A percentile compares a stretch with the other conserved stretches of the same genome.
Conservation (phyloP, 495 filamentous ascomycete genomes). For the Annulohypoxylon maeteangense region DNA sequence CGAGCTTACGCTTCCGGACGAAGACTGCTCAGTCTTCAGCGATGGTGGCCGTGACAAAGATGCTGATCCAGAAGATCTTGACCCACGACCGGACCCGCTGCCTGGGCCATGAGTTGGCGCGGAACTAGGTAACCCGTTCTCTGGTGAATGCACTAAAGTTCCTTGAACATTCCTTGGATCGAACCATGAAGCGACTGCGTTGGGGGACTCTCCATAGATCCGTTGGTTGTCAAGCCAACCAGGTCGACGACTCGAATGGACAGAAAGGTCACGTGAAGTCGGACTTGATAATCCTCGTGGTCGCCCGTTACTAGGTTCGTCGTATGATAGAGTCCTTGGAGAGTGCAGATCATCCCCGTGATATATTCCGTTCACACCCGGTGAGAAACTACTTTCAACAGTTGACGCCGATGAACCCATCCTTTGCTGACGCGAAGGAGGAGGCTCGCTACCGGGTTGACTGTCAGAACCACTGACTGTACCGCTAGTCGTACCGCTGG, state of each 20-base stretch:
- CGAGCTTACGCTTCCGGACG: slow-evolving; percentile 50
- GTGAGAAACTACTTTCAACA: slow-evolving; percentile 49
- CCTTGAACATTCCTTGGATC: slow-evolving; percentile 40
- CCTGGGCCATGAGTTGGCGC: slow-evolving; percentile 7
- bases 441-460: slow-evolving; percentile 57
- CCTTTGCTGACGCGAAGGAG: slow-evolving; percentile 53
- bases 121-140: slow-evolving; percentile 27
- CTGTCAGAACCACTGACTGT: slow-evolving; percentile 55
- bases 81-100: slow-evolving; percentile 30
- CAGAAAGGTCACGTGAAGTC: slow-evolving; percentile 38
- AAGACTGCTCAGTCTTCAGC: slow-evolving; percentile 55
- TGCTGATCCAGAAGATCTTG: slow-evolving; percentile 40
- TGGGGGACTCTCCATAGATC: slow-evolving; percentile 26
- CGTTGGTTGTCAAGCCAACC: slow-evolving; percentile 38
- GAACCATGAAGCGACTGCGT: slow-evolving; percentile 37
- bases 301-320: slow-evolving; percentile 31
- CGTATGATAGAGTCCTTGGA: slow-evolving; percentile 39
- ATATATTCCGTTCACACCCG: slow-evolving; percentile 34
- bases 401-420: slow-evolving; percentile 52
- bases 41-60: slow-evolving; percentile 46
- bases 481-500: slow-evolving; percentile 53
- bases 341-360: slow-evolving; percentile 53
- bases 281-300: slow-evolving; percentile 44
- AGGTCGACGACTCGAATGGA: slow-evolving; percentile 26
- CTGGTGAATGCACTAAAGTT: slow-evolving; percentile 41